Evolutionary conservation across 768 basidiomycete genomes (phyloP).

Genomic region (Clitopilus passeckerianus): DNA sequence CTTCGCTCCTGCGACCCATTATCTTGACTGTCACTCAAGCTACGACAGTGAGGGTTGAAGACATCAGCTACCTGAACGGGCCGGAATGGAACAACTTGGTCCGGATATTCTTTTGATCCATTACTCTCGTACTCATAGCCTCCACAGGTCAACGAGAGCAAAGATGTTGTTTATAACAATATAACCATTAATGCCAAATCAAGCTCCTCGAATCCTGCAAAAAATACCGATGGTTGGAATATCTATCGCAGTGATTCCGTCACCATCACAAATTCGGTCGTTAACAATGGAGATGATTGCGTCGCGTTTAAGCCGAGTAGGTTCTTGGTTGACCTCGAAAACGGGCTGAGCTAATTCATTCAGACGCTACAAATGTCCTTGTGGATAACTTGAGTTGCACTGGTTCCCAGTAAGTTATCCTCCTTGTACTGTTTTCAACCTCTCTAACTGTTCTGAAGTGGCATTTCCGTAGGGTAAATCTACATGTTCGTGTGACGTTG

Average conservation of each 20-base stretch:
- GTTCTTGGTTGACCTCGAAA: background rate
- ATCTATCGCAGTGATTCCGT: constrained; percentile 53
- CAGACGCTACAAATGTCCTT: constrained; percentile 49
- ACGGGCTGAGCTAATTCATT: background rate
- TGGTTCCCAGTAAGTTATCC: constrained; percentile 43
- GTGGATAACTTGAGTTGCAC: constrained; percentile 56
- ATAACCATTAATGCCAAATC: constrained; percentile 43
- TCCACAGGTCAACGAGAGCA: constrained; percentile 40
- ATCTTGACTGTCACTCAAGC: constrained; percentile 51
- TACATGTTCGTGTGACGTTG: background rate
- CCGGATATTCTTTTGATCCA: background rate
- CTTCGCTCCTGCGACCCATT: constrained; percentile 47
- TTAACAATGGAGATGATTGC: constrained; percentile 55
- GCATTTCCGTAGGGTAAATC: constrained; percentile 47
- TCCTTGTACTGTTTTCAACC: background rate
- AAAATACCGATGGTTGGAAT: constrained; percentile 63
- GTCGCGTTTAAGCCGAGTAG: constrained; percentile 55
- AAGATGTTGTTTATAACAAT: constrained; percentile 39
- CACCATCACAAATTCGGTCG: constrained; percentile 41
- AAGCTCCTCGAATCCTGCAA: constrained; percentile 33
- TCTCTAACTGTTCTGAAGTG: constrained; percentile 23
- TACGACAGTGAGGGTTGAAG: constrained; percentile 37
- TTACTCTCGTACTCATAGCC: background rate
- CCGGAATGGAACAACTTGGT: constrained; percentile 53
- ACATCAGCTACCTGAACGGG: constrained; percentile 43